Percentiles rank a stretch among this genome's conserved stretches.
These are phyloP conservation scores for Leccinum subfulvum DNA, from an alignment of 1,284 basidiomycete genomes.

Conservation along the genomic window DNA sequence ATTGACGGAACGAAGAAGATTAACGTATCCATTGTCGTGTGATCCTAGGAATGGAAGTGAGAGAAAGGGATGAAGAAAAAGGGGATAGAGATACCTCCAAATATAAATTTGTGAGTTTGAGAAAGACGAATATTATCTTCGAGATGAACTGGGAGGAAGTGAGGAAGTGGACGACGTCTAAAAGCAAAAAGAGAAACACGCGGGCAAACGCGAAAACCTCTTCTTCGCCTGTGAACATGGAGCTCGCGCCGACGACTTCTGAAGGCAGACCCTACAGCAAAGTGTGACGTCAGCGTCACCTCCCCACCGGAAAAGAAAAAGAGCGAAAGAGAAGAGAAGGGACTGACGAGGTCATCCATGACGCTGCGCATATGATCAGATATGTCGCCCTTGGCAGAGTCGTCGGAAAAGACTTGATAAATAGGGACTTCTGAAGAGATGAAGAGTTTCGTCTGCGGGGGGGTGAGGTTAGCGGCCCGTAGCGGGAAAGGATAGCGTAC, in stretches of 20 bases:
- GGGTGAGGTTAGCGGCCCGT: background rate
- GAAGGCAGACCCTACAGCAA: conserved; percentile 68
- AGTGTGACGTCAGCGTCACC: background rate
- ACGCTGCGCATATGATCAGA: conserved; percentile 83
- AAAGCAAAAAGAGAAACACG: conserved; percentile 45
- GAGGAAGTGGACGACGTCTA: conserved; percentile 6
- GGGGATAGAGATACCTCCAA: conserved; percentile 47
- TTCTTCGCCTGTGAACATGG: conserved; percentile 91
- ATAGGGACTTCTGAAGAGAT: conserved; percentile 89
- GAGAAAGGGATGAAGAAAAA: background rate
- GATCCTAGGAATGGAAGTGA: conserved; percentile 43
- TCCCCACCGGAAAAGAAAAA: background rate
- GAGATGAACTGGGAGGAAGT: conserved; percentile 46
- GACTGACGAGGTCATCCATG: conserved; percentile 84
- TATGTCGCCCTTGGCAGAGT: conserved; percentile 46
- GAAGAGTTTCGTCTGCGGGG: conserved; percentile 77
- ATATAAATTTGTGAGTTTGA: conserved; percentile 60
- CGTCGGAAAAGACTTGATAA: conserved; percentile 82
- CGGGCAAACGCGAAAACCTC: conserved; percentile 94
- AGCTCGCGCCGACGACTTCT: conserved; percentile 73
- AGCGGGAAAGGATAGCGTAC: conserved; percentile 34
- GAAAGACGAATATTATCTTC: conserved; percentile 60
- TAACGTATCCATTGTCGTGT: conserved; percentile 73
- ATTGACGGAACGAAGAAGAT: conserved; percentile 55
- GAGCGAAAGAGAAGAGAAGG: background rate